phyloP scores from a whole-genome alignment of 2,329 filamentous ascomycete genomes.

The Trichocomaceae sp. region DNA sequence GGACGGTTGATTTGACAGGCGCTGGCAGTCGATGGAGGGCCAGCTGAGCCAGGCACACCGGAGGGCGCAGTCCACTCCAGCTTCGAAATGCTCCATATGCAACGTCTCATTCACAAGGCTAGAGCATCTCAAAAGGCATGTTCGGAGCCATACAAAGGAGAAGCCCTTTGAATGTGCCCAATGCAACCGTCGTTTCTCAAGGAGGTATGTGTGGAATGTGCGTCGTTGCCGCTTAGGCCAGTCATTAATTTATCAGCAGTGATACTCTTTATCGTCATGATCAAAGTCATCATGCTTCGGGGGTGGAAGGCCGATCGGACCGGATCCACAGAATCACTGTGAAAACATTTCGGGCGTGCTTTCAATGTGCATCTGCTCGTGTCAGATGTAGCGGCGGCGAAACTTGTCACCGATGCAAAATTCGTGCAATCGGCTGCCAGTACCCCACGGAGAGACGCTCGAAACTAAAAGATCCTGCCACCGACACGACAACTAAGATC shows the following conservation, averaged over 20 bases:
- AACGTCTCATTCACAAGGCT: slow-evolving; percentile 33
- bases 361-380: slow-evolving; percentile 34
- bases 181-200: slow-evolving; percentile 38
- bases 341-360: slow-evolving; percentile 38
- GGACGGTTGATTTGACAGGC: not conserved
- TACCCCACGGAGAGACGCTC: slow-evolving; percentile 36
- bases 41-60: not conserved
- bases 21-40: not conserved
- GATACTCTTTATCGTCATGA: slow-evolving; percentile 38
- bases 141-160: slow-evolving; percentile 36
- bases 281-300: slow-evolving; percentile 32
- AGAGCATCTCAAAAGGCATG: slow-evolving; percentile 38
- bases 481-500: not conserved
- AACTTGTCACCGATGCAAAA: slow-evolving; percentile 33
- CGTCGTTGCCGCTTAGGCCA: not conserved
- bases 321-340: slow-evolving; percentile 36
- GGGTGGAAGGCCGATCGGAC: slow-evolving; percentile 25
- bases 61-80: not conserved
- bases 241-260: slow-evolving; percentile 15
- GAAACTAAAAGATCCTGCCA: slow-evolving; percentile 24
- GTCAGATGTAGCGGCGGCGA: slow-evolving; percentile 34
- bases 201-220: slow-evolving; percentile 27
- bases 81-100: slow-evolving; percentile 22
- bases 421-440: slow-evolving; percentile 32
- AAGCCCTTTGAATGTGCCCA: slow-evolving; percentile 35